Base-by-base conservation (phyloP, 2,329 filamentous ascomycete species). In the Exserohilum turcica region DNA sequence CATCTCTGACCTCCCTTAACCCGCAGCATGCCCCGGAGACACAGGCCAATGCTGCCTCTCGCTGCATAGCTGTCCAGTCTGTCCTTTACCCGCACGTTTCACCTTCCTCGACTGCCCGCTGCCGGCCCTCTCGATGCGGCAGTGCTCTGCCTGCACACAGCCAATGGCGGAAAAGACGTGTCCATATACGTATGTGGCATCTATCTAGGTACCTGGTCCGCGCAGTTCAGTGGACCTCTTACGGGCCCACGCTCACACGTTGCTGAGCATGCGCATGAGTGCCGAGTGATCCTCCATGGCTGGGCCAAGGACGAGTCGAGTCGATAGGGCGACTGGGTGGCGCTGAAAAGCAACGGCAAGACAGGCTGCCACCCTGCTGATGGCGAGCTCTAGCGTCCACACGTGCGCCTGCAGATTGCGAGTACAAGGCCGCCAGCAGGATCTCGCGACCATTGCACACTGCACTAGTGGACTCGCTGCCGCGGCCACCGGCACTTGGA, bases 401-500 rank as follows among this genome's bases (percentile, higher is more conserved):
- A 19, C 24, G 9, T 24, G 21, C 18, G 21, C 21, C 21, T 24
- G 21, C 21, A 7, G 4, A 5, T 24, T 24, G 21, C 21, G 21
- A 24, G 21, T 24, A 24, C 4, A 10, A 18, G 32, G 12, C 19
- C 48, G 10, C 27, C 32, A 13, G 31, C 18, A 28, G 38, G 13
- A 28, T 40, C 44, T 51, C 45, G 38, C 48, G 40, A 51, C 18
- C 4, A 31, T 31, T 33, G 37, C 12, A 19, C 36, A 46, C 16
- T 21, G 40, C 27, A 15, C 46, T 40, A 21, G 15, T 36, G 40
- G 51, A 54, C 40, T 54, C 46, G 36, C 16, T 8, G 9, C 33
- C 35, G 13, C 39, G n/a, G 51, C 21, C 31, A 10, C 38, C 51
- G 51, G 51, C 51, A 54, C 35, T 54, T 44, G 40, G 12, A 24